phyloP scores from a whole-genome alignment of 768 basidiomycete species.

The Lepiota subincarnata region DNA sequence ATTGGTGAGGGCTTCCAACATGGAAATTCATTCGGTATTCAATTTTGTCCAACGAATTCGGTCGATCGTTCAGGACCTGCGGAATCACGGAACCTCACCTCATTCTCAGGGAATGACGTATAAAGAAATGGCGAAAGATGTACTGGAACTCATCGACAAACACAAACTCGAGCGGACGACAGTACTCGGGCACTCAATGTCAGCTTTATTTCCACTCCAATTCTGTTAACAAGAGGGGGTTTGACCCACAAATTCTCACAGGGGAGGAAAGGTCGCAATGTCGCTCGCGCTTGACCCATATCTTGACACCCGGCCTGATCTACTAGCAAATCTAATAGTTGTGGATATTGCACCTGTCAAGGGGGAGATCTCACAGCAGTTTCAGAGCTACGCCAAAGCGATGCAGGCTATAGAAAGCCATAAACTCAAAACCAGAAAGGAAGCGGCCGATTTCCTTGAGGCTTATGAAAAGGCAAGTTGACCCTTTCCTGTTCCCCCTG shows the following conservation, averaged over 20 bases:
- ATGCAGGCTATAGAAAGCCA: slow-evolving; percentile 71
- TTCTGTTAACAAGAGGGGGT: not conserved
- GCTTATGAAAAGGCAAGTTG: slow-evolving; percentile 58
- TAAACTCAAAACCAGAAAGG: slow-evolving; percentile 53
- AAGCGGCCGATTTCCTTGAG: slow-evolving; percentile 66
- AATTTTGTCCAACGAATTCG: not conserved
- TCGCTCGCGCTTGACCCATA: slow-evolving; percentile 49
- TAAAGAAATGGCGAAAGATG: slow-evolving; percentile 73
- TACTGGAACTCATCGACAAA: slow-evolving; percentile 60
- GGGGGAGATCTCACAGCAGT: slow-evolving; percentile 48
- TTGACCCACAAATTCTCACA: slow-evolving; percentile 22
- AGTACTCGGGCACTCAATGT: slow-evolving; percentile 91
- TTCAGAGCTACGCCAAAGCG: slow-evolving; percentile 11
- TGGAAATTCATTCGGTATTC: no score
- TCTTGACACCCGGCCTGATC: slow-evolving; percentile 31
- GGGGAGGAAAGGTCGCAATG: slow-evolving; percentile 89
- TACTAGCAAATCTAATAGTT: slow-evolving; percentile 59
- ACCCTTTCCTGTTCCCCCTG: not conserved
- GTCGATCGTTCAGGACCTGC: slow-evolving; percentile 41
- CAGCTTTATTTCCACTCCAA: slow-evolving; percentile 24
- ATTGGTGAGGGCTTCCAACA: slow-evolving; percentile 33
- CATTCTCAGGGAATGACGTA: slow-evolving; percentile 74
- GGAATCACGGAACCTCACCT: slow-evolving; percentile 87
- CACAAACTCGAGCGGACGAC: slow-evolving; percentile 59
- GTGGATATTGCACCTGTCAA: slow-evolving; percentile 80